Evolutionary conservation across 805 yeast genomes (phyloP), one percentile per base, ranked within the genome.

Genomic region (Candida dajiaensis): DNA sequence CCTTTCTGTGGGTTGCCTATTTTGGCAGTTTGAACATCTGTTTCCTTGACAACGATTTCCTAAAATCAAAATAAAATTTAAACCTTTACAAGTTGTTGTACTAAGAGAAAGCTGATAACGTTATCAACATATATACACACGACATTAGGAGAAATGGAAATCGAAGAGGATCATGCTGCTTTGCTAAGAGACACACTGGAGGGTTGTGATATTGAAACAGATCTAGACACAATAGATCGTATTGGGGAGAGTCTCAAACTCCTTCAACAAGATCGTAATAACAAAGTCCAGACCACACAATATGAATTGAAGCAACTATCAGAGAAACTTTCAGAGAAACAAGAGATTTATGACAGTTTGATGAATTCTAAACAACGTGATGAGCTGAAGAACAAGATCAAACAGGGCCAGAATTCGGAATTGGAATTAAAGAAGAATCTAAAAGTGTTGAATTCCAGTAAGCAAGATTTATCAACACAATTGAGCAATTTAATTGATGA

Each of bases 181-280:
- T 55, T 75, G 26, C 58, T 75, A 19, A 63, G 67, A 44, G 66
- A 71, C 26, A 69, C 78, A 1, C 64, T 70, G 4, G 77, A 73
- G 36, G 70, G 70, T n/a, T 73, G 75, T 44, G 78, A 77, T 48
- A 71, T 77, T 6, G 74, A 74, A 51, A 74, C 77, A 1, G 83
- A 79, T 50, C 53, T 78, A 35, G 65, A 65, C 23, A 69, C 74
- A 2, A 56, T 78, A 2, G 72, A 72, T 40, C 58, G 75, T 33
- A 73, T 76, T 18, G 69, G 71, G 10, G 73, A 66, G 13, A 64
- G 68, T 42, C 56, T 72, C 15, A 48, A 52, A 16, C 49, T 63
- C 21, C 58, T 74, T 12, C 50, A 62, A 20, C 47, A 50, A 11
- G 57, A 57, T 19, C 61, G 78, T 41, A 59, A 55, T 11, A 61